phyloP scores from a whole-genome alignment of 1,284 basidiomycete genomes.

The Wallemia hederae region DNA sequence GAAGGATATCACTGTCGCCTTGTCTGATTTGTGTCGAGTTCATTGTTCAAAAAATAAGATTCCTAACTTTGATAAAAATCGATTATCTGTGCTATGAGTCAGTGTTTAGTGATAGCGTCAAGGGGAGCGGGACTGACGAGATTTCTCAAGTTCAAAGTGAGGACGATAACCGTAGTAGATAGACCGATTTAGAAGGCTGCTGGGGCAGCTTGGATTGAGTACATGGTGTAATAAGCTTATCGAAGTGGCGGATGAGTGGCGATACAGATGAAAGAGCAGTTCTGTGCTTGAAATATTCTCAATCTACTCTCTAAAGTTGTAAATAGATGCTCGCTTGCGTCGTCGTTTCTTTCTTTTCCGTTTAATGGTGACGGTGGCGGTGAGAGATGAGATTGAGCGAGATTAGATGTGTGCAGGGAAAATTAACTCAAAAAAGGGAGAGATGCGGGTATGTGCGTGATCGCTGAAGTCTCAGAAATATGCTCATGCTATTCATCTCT shows the following conservation, averaged over 20 bases:
- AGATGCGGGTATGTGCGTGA: neutral
- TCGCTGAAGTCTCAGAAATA: neutral
- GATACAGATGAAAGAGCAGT: too few relatives aligned
- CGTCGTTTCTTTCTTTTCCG: neutral
- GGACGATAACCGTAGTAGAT: neutral
- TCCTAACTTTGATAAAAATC: neutral
- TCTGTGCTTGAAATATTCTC: too few relatives aligned
- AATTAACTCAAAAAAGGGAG: neutral
- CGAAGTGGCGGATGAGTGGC: too few relatives aligned
- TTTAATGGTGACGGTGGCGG: neutral
- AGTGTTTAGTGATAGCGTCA: too few relatives aligned
- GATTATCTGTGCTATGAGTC: too few relatives aligned
- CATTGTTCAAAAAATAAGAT: too few relatives aligned
- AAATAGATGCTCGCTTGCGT: too few relatives aligned
- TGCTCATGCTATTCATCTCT: neutral
- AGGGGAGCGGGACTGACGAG: too few relatives aligned
- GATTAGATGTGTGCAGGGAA: neutral
- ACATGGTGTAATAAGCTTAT: too few relatives aligned
- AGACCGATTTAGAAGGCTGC: neutral
- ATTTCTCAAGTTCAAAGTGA: neutral
- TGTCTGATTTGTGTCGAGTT: neutral
- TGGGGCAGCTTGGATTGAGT: neutral
- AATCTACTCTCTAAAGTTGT: too few relatives aligned
- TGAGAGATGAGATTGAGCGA: neutral
- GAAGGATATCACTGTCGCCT: too few relatives aligned